A percentile compares a stretch with the other conserved stretches of the same genome.
Conservation (phyloP, 805 yeast genomes). For the Kazachstania psychrophila region DNA sequence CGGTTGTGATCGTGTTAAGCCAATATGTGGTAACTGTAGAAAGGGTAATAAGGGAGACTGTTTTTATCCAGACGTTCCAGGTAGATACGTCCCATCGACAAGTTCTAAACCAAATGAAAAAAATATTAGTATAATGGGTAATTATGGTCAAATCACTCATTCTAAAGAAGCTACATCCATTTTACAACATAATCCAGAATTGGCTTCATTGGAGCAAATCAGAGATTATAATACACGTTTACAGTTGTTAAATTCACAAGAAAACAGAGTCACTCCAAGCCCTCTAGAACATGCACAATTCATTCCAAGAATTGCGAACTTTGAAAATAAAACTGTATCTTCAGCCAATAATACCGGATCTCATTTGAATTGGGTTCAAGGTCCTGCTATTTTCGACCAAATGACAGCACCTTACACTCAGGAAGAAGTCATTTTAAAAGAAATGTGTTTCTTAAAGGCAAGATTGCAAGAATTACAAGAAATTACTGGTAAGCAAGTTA, state of each 20-base stretch:
- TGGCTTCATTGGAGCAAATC: conserved; percentile 25
- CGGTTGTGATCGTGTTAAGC: conserved; percentile 37
- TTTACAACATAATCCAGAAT: conserved; percentile 14
- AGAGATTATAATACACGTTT: conserved; percentile 24
- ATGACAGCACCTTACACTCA: conserved; percentile 18
- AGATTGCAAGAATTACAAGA: conserved; percentile 25
- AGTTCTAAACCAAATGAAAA: conserved; percentile 3
- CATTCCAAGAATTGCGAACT: conserved; percentile 17
- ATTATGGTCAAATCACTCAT: conserved; percentile 3
- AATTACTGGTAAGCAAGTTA: conserved; percentile 20
- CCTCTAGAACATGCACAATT: conserved; percentile 18
- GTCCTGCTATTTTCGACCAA: conserved; percentile 26
- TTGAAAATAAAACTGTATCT: conserved; percentile 19
- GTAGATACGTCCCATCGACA: conserved; percentile 19
- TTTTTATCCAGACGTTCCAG: conserved; percentile 26
- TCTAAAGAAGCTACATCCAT: conserved; percentile 5
- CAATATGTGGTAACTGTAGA: conserved; percentile 34
- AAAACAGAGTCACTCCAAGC: conserved; percentile 11
- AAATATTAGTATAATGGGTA: not conserved
- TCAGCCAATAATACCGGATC: conserved; percentile 14
- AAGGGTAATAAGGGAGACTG: conserved; percentile 22
- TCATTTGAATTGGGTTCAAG: conserved; percentile 25
- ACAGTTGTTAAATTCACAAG: conserved; percentile 18
- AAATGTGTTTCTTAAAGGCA: conserved; percentile 21
- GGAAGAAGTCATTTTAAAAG: conserved; percentile 20